Conservation (phyloP, 306 rosid genomes). For the Arachis hypogaea region DNA sequence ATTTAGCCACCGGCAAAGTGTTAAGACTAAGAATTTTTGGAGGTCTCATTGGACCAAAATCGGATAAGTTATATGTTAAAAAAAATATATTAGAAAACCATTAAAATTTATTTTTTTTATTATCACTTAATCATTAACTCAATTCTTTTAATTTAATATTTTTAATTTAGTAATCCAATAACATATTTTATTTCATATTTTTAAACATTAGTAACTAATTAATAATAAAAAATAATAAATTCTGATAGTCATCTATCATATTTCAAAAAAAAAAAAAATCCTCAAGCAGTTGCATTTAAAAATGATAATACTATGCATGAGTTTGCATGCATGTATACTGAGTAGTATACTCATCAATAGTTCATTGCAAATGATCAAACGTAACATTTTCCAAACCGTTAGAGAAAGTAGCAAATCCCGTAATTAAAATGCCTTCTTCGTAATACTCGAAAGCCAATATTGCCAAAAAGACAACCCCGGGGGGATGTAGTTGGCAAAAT, state of each 20-base stretch:
- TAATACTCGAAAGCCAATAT: conserved; percentile 12
- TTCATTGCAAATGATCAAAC: background rate
- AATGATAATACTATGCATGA: background rate
- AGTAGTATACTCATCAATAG: too few relatives aligned
- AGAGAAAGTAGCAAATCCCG: background rate
- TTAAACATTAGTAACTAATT: too few relatives aligned
- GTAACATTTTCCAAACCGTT: background rate
- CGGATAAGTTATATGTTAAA: background rate
- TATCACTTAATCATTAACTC: too few relatives aligned
- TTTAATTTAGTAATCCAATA: too few relatives aligned
- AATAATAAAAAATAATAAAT: too few relatives aligned
- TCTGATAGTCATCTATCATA: too few relatives aligned
- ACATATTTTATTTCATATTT: background rate
- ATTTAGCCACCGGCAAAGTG: background rate
- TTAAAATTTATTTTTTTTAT: too few relatives aligned
- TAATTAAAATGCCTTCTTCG: background rate
- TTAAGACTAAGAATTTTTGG: background rate
- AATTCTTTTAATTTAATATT: too few relatives aligned
- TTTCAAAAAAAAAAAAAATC: background rate
- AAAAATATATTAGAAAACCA: too few relatives aligned
- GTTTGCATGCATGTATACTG: background rate
- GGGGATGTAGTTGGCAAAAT: background rate
- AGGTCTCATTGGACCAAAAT: background rate
- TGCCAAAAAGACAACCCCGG: background rate
- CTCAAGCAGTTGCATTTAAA: background rate